Base-by-base conservation (phyloP, 2,329 filamentous ascomycete genomes). In the Diaporthe velutina region DNA sequence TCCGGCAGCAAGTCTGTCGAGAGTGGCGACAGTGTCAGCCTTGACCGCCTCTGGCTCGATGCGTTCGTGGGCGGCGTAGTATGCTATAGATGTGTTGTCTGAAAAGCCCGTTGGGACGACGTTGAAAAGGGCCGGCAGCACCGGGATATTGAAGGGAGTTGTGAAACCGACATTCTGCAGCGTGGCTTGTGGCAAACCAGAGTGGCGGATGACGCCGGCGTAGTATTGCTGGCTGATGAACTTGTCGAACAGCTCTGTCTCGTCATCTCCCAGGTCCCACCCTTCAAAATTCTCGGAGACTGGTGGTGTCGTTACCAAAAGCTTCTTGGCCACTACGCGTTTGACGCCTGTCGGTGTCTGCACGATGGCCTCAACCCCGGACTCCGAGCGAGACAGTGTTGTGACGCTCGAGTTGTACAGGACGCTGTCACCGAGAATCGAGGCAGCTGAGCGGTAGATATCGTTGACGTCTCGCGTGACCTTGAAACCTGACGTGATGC, bases 381-480 rank as follows among this genome's bases (percentile, higher is more conserved):
- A 40, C 7, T 54, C 48, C 4, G 64, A 40, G 9, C 74, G 74
- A 15, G 45, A 25, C 10, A 75, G 35, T 2, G 9, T 57, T 2
- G 30, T 28, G 3, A 75, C 17, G 45, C 28, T 73, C 25, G 60
- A 55, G 54, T 64, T 60, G 38, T 70, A 64, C 5, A 71, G 57
- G n/a, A 75, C 71, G 42, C 74, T 66, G 30, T 70, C 17, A 12
- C 71, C 61, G 17, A 74, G 68, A 25, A 66, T 30, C 15, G 30
- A 38, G 22, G 73, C 73, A 10, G 73, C 73, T 13, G 73, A 68
- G 12, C 71, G 61, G 50, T 75, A 75, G 17, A 71, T 38, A 38
- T 73, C 60, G 40, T 58, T 70, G 17, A 70, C 42, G 45, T 74
- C 64, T n/a, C 64, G 64, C n/a, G 64, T 68, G 64, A 68, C 64